phyloP scores from a whole-genome alignment of 495 filamentous ascomycete species.

The Hypoxylon subgilvum region DNA sequence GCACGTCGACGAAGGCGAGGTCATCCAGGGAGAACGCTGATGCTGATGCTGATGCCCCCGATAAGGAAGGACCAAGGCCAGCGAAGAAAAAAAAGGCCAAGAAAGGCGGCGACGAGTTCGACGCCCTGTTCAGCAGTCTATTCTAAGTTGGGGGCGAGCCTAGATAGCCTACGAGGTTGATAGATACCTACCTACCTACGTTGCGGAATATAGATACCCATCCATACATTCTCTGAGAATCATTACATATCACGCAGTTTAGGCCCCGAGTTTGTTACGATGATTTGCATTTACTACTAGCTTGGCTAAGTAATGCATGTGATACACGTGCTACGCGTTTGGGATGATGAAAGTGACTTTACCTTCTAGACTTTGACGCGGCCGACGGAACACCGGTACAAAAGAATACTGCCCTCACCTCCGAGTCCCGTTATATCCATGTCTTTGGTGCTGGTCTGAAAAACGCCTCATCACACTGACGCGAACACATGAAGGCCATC shows the following conservation, averaged over 20 bases:
- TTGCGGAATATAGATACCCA: too few species aligned
- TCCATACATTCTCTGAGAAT: too few species aligned
- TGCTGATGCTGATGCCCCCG: background rate
- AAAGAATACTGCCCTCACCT: slow-evolving; percentile 19
- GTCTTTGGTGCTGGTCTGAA: slow-evolving; percentile 1
- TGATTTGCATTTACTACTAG: too few species aligned
- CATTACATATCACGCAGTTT: too few species aligned
- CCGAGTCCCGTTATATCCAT: slow-evolving; percentile 24
- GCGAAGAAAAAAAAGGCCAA: slow-evolving; percentile 37
- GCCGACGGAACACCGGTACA: slow-evolving; percentile 20
- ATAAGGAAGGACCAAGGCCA: slow-evolving; percentile 9
- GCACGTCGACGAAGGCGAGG: background rate
- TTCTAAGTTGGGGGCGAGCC: slow-evolving; percentile 9
- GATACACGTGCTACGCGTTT: slow-evolving; percentile 9
- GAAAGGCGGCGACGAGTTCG: slow-evolving; percentile 44
- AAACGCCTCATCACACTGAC: background rate
- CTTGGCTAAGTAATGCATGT: too few species aligned
- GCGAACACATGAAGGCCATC: too few species aligned
- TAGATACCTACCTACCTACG: background rate
- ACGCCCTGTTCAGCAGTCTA: slow-evolving; percentile 45
- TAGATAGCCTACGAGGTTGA: too few species aligned
- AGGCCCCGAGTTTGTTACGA: too few species aligned
- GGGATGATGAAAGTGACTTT: slow-evolving; percentile 3
- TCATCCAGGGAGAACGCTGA: background rate
- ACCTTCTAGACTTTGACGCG: slow-evolving; percentile 11